Evolutionary conservation across 495 filamentous ascomycete species (phyloP).

Genomic region (Podospora australis): DNA sequence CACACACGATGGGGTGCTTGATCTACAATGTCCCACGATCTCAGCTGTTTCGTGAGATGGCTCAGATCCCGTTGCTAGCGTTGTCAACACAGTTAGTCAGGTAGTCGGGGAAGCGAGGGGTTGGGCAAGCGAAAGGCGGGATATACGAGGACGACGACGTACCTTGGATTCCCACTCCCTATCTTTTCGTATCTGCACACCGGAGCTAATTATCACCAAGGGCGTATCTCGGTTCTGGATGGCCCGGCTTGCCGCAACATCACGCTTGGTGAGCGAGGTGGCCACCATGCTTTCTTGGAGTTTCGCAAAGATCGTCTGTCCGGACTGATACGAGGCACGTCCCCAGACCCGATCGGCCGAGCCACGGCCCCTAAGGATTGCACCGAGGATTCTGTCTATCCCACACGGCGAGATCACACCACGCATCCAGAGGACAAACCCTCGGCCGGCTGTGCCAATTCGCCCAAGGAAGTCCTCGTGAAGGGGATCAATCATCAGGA

Average conservation of each 20-base stretch:
- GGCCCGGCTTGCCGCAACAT: constrained; percentile 65
- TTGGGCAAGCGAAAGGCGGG: neutral
- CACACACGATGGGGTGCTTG: constrained; percentile 85
- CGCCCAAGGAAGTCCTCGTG: constrained; percentile 75
- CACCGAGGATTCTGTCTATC: constrained; percentile 67
- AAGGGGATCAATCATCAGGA: constrained; percentile 79
- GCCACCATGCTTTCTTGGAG: constrained; percentile 91
- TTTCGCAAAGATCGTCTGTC: constrained; percentile 77
- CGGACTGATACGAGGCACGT: constrained; percentile 65
- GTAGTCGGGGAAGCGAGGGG: no score
- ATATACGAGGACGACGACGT: constrained; percentile 6
- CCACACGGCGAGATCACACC: constrained; percentile 83
- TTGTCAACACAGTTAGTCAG: constrained; percentile 27
- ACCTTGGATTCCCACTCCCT: constrained; percentile 63
- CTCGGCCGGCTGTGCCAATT: constrained; percentile 59
- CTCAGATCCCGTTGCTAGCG: constrained; percentile 67
- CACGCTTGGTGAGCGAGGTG: constrained; percentile 69
- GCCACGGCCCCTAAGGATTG: constrained; percentile 68
- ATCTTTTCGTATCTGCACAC: constrained; percentile 47
- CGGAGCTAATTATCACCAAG: constrained; percentile 77
- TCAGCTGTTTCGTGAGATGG: constrained; percentile 65
- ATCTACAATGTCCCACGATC: constrained; percentile 81
- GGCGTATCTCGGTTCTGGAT: constrained; percentile 72
- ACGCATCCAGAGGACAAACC: constrained; percentile 78
- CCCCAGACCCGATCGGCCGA: constrained; percentile 84